A percentile compares a stretch with the other conserved stretches of the same genome.
Conservation (phyloP, 352 stramenopile species). For the Pythium sukuiense region DNA sequence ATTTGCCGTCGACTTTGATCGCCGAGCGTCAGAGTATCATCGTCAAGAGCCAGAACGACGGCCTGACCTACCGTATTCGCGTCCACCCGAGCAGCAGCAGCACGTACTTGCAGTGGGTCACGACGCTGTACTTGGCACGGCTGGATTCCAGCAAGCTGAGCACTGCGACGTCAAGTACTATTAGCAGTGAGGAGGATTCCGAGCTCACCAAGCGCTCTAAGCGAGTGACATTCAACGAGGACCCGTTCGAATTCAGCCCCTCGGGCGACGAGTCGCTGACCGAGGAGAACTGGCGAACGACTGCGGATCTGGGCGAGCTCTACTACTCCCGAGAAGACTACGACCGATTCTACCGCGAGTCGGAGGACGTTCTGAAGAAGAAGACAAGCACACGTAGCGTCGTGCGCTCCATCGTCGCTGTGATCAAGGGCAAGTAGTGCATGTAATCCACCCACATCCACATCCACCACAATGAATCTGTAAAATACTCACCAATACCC, state of each 20-base stretch:
- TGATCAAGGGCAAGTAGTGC: conserved; percentile 12
- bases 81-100: conserved; percentile 12
- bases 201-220: conserved; percentile 9
- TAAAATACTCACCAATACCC: background rate
- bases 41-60: conserved; percentile 2
- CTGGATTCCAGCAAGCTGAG: conserved; percentile 10
- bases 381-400: conserved; percentile 1
- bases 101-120: conserved; percentile 28
- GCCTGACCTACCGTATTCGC: conserved; percentile 14
- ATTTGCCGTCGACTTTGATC: conserved; percentile 16
- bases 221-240: conserved; percentile 29
- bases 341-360: conserved; percentile 12
- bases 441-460: background rate
- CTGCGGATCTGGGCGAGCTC: conserved; percentile 12
- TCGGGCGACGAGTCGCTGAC: background rate
- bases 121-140: conserved; percentile 25
- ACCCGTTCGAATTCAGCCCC: background rate
- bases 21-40: conserved; percentile 17
- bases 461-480: background rate
- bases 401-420: conserved; percentile 8
- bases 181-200: background rate
- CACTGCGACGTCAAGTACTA: background rate
- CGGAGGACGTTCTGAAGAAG: background rate
- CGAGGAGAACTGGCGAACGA: background rate
- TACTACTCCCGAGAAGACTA: conserved; percentile 21